Percentiles rank a stretch among this genome's conserved stretches.
Conservation (phyloP, 2,329 filamentous ascomycete genomes). For the Drechslera avenae region DNA sequence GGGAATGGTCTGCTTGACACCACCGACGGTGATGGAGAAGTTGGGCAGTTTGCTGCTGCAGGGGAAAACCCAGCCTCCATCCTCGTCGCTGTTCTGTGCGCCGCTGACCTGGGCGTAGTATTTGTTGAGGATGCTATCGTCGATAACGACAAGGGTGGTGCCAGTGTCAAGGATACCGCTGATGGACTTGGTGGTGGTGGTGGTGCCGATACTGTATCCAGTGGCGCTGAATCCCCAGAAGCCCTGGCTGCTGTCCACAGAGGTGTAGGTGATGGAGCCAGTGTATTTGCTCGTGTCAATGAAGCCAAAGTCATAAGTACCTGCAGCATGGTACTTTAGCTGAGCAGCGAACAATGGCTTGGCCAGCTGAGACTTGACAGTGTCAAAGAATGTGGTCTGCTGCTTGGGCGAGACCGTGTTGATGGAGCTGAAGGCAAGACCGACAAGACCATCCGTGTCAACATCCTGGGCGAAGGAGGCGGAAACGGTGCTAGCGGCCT, state of each 20-base stretch:
- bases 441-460: conserved; percentile 64
- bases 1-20: conserved; percentile 57
- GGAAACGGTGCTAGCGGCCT: conserved; percentile 66
- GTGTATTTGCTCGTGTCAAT: conserved; percentile 65
- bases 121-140: conserved; percentile 56
- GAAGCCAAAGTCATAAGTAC: conserved; percentile 64
- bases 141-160: conserved; percentile 68
- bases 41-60: conserved; percentile 58
- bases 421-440: conserved; percentile 63
- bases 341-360: conserved; percentile 63
- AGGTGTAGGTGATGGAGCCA: conserved; percentile 61
- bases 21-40: conserved; percentile 59
- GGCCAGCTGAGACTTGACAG: conserved; percentile 57
- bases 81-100: conserved; percentile 53
- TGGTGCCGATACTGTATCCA: conserved; percentile 61
- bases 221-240: conserved; percentile 67
- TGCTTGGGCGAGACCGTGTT: conserved; percentile 60
- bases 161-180: conserved; percentile 71
- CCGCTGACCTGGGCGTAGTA: conserved; percentile 66
- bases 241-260: conserved; percentile 62
- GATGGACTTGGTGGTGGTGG: conserved; percentile 50
- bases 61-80: conserved; percentile 63
- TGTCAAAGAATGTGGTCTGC: conserved; percentile 66
- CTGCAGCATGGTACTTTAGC: conserved; percentile 57
- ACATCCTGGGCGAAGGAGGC: conserved; percentile 56